A percentile compares a stretch with the other conserved stretches of the same genome.
Evolutionary conservation across 352 stramenopile genomes (phyloP).

Genomic region (Phytophthora sp.): DNA sequence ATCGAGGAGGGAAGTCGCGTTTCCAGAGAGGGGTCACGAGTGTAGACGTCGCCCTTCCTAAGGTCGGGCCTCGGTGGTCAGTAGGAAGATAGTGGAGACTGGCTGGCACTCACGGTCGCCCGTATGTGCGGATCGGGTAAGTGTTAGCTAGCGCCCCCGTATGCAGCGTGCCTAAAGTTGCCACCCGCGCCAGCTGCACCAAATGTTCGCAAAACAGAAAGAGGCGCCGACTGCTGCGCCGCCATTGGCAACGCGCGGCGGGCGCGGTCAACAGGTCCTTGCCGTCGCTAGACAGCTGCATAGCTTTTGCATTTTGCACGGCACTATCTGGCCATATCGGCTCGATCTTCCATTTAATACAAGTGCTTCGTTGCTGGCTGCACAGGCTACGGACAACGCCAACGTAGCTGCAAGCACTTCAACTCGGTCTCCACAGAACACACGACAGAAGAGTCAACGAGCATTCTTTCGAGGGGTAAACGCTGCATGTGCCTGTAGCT

Average conservation of each 20-base stretch:
- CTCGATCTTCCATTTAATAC: neutral
- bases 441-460: neutral
- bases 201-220: slow-evolving; percentile 38
- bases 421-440: neutral
- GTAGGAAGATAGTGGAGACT: slow-evolving; percentile 18
- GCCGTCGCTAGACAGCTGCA: slow-evolving; percentile 5
- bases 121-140: slow-evolving; percentile 22
- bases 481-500: neutral
- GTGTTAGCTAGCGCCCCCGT: slow-evolving; percentile 12
- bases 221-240: slow-evolving; percentile 7
- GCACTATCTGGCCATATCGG: neutral
- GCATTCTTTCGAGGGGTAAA: neutral
- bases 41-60: neutral
- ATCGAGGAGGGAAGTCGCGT: slow-evolving; percentile 7
- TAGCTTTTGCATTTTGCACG: slow-evolving; percentile 3
- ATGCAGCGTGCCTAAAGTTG: slow-evolving; percentile 5
- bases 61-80: neutral
- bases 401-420: neutral
- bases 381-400: neutral
- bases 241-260: neutral
- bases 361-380: slow-evolving; percentile 2
- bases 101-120: slow-evolving; percentile 20
- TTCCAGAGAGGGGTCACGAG: neutral
- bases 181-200: neutral
- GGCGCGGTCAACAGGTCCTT: slow-evolving; percentile 24